phyloP scores from a whole-genome alignment of 2,329 filamentous ascomycete species.

The Aspergillus quadricinctus region DNA sequence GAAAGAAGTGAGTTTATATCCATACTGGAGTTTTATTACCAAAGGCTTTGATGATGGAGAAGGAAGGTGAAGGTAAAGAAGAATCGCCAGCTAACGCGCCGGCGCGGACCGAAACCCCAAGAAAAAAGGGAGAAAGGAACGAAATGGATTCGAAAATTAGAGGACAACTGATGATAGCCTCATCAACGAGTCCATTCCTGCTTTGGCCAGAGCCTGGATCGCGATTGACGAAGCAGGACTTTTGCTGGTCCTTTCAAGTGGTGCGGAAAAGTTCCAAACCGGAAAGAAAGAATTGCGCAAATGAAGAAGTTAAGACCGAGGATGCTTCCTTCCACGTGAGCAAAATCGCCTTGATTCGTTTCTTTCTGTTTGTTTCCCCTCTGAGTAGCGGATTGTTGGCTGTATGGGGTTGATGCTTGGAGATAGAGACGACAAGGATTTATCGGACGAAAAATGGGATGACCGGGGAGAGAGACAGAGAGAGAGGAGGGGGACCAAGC shows the following conservation, averaged over 20 bases:
- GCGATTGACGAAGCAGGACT: conserved; percentile 11
- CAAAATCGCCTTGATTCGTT: not conserved
- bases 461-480: not conserved
- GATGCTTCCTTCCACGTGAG: not conserved
- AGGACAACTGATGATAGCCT: conserved; percentile 25
- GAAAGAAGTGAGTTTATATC: conserved; percentile 46
- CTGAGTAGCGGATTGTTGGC: not conserved
- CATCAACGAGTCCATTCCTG: conserved; percentile 36
- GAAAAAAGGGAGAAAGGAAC: not conserved
- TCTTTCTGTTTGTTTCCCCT: not conserved
- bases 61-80: not conserved
- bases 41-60: not conserved
- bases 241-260: not conserved
- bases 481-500: not conserved
- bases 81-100: conserved; percentile 6
- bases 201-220: conserved; percentile 23
- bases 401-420: not conserved
- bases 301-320: not conserved
- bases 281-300: not conserved
- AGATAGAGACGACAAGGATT: not conserved
- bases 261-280: not conserved
- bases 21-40: conserved; percentile 26
- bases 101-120: conserved; percentile 7
- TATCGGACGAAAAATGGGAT: not conserved
- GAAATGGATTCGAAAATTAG: conserved; percentile 15